Base-by-base conservation (phyloP, 306 rosid species). In the Quercus mongolica region DNA sequence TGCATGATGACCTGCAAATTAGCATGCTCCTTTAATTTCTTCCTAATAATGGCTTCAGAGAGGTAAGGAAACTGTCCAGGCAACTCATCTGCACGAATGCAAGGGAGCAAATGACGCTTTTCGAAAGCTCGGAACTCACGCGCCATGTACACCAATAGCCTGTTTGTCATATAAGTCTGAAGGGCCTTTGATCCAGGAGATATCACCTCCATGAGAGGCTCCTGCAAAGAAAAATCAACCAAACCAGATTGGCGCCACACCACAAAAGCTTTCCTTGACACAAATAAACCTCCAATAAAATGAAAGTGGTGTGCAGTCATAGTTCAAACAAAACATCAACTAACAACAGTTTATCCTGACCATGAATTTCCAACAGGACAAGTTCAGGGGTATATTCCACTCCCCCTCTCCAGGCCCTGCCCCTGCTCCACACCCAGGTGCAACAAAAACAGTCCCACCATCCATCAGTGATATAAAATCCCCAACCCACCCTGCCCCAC, bases 141-240 rank as follows among this genome's bases (percentile, higher is more conserved):
- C 85, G 93, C 93, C 88, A 91, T 85, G 85, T 92, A 90, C 69
- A 92, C 97, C 76, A 88, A 49, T 57, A 92, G 88, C 90, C 98
- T 89, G 83, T 90, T 95, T 83, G 89, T 87, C 98, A 90, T 86
- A 81, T 89, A 95, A 79, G 85, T 91, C 84, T 91, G 99, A 84
- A 95, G 95, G 87, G 88, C 91, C 89, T 92, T 95, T 81, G 95
- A 91, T 83, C 95, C 97, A 57, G 99, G 99, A 41, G 99, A 91
- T 78, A 92, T 84, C 71, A 92, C 99, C 86, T 95, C 99, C 97
- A 90, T 91, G 56, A 95, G 97, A 57, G 99, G 99, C 86, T 95
- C 99, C 99, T 95, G 90, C 79, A 86, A 76, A 78, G 74, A 64
- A 56, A 6, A 84, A 35, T 56, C 54, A 78, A 80, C 61, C 38